A percentile compares a stretch with the other conserved stretches of the same genome.
These are phyloP conservation scores for Ambrosia trifida DNA, from an alignment of 129 eudicot species.

Conservation along the genomic window DNA sequence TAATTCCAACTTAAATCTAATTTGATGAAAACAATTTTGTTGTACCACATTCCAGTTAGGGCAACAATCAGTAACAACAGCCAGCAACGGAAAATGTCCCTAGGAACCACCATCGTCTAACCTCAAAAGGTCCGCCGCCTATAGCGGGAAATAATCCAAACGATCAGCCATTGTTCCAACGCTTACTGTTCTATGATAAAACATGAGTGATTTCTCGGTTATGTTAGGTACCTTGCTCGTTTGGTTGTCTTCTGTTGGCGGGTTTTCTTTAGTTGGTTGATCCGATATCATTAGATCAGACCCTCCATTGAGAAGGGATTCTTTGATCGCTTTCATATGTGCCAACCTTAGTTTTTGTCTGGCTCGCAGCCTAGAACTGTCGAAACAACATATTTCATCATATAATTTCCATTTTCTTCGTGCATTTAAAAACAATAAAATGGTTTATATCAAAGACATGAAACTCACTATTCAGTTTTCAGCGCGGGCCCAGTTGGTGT, in stretches of 20 bases:
- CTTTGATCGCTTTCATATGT: conserved; percentile 43
- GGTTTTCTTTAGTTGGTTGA: conserved; percentile 40
- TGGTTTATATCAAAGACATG: not conserved
- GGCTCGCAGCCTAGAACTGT: conserved; percentile 81
- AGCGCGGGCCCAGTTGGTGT: conserved; percentile 83
- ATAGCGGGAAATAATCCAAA: too few relatives aligned
- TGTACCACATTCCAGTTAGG: too few relatives aligned
- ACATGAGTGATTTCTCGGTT: conserved; percentile 28
- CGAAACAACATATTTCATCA: conserved; percentile 23
- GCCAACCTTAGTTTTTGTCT: conserved; percentile 78
- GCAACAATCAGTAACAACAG: too few relatives aligned
- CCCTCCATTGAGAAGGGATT: conserved; percentile 35
- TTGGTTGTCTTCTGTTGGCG: conserved; percentile 37
- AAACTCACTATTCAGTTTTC: conserved; percentile 76
- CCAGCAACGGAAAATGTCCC: too few relatives aligned
- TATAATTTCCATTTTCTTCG: not conserved
- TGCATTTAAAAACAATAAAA: not conserved
- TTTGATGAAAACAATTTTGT: too few relatives aligned
- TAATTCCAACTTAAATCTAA: too few relatives aligned
- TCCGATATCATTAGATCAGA: conserved; percentile 27
- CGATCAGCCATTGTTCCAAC: too few relatives aligned
- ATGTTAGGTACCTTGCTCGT: conserved; percentile 42
- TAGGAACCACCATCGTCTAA: too few relatives aligned
- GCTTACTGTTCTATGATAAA: conserved; percentile 6
- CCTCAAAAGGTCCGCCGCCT: too few relatives aligned